Percentiles rank a stretch among this genome's conserved stretches.
phyloP scores from a whole-genome alignment of 1,284 basidiomycete species.

The Boletellus deceptivus region DNA sequence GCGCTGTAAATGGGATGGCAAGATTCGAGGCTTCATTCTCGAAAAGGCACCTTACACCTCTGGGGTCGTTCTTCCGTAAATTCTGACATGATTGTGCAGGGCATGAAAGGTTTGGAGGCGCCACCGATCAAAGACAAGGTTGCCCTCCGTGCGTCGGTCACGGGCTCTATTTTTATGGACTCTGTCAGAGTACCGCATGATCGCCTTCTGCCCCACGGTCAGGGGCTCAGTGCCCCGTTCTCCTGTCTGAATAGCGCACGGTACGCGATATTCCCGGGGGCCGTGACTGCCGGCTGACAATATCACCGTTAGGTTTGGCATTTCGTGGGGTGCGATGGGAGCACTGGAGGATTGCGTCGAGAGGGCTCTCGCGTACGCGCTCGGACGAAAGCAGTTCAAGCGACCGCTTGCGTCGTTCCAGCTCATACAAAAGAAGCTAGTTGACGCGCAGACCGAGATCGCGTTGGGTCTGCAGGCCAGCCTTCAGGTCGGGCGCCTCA shows the following conservation, averaged over 20 bases:
- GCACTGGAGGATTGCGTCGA: constrained; percentile 90
- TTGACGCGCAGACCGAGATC: constrained; percentile 86
- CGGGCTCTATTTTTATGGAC: constrained; percentile 94
- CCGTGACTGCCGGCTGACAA: background rate
- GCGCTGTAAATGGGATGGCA: constrained; percentile 90
- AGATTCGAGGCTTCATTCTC: constrained; percentile 88
- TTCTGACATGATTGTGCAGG: constrained; percentile 44
- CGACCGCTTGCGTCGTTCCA: constrained; percentile 93
- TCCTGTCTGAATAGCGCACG: constrained; percentile 90
- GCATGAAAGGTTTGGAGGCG: constrained; percentile 78
- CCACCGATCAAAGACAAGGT: constrained; percentile 93
- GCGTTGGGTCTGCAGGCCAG: constrained; percentile 81
- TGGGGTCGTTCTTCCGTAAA: background rate
- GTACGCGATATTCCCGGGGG: constrained; percentile 29
- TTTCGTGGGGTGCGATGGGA: constrained; percentile 93
- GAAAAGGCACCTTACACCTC: constrained; percentile 62
- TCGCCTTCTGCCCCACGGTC: constrained; percentile 71
- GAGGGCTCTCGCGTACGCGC: constrained; percentile 79
- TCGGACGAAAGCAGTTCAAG: constrained; percentile 88
- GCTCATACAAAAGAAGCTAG: constrained; percentile 94
- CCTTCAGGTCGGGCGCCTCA: constrained; percentile 84
- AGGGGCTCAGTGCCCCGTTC: constrained; percentile 83
- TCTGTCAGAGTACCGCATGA: constrained; percentile 71
- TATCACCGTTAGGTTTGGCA: constrained; percentile 60
- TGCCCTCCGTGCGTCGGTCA: constrained; percentile 85